phyloP scores from a whole-genome alignment of 2,329 filamentous ascomycete genomes.

The Phialophora tarda region DNA sequence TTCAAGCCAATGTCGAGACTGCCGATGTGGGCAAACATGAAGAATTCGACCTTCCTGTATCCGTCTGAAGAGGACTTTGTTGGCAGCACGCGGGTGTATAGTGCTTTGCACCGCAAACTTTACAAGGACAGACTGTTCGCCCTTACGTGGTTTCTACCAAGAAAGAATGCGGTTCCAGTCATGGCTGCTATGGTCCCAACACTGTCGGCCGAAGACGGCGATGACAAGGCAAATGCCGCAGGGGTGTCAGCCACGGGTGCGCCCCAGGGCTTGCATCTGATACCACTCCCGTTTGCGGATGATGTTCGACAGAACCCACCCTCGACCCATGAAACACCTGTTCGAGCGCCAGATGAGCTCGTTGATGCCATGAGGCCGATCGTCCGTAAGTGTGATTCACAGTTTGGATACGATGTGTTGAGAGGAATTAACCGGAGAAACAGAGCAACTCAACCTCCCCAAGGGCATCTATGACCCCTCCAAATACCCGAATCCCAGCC shows the following conservation, averaged over 20 bases:
- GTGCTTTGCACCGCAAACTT: slow-evolving; percentile 87
- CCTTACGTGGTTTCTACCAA: slow-evolving; percentile 86
- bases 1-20: slow-evolving; percentile 82
- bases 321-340: slow-evolving; percentile 51
- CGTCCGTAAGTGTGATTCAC: slow-evolving; percentile 53
- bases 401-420: neutral
- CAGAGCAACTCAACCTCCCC: slow-evolving; percentile 81
- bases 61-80: slow-evolving; percentile 88
- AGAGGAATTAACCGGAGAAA: slow-evolving; percentile 10
- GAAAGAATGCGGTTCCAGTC: slow-evolving; percentile 77
- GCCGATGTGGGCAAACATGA: slow-evolving; percentile 81
- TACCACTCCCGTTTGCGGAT: slow-evolving; percentile 85
- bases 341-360: slow-evolving; percentile 70
- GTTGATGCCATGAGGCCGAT: slow-evolving; percentile 82
- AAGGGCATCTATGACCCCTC: slow-evolving; percentile 81
- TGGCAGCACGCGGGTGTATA: slow-evolving; percentile 90
- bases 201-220: slow-evolving; percentile 26
- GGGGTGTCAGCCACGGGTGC: slow-evolving; percentile 36
- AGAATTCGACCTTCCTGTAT: slow-evolving; percentile 90
- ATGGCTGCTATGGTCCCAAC: slow-evolving; percentile 79
- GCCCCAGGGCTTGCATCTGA: slow-evolving; percentile 53
- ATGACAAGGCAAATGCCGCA: slow-evolving; percentile 33
- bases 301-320: slow-evolving; percentile 80
- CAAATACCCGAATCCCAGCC: slow-evolving; percentile 87
- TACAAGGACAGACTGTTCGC: slow-evolving; percentile 78